phyloP scores from a whole-genome alignment of 768 basidiomycete genomes.

The Termitomyces sp. region DNA sequence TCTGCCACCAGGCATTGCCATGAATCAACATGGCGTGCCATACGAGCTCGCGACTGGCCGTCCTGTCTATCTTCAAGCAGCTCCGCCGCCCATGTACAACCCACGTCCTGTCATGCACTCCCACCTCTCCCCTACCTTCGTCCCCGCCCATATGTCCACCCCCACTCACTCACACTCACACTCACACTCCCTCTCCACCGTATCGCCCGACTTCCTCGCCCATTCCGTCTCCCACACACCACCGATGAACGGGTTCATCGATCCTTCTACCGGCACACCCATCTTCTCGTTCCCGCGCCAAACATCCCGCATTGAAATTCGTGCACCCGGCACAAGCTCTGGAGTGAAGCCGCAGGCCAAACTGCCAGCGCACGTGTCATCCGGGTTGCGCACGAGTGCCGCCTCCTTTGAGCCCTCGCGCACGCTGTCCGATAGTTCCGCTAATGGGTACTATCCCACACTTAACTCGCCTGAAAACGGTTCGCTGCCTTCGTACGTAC shows the following conservation, averaged over 20 bases:
- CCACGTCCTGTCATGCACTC: slow-evolving; percentile 60
- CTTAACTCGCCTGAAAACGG: slow-evolving; percentile 8
- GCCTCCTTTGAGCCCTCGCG: slow-evolving; percentile 44
- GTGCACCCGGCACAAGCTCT: slow-evolving; percentile 39
- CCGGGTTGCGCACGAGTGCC: slow-evolving; percentile 45
- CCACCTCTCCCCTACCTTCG: slow-evolving; percentile 48
- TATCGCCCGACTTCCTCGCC: slow-evolving; percentile 59
- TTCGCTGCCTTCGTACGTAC: slow-evolving; percentile 19
- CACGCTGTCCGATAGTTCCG: slow-evolving; percentile 14
- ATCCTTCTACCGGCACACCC: slow-evolving; percentile 60
- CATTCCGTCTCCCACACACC: slow-evolving; percentile 51
- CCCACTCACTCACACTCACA: slow-evolving; percentile 45
- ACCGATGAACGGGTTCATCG: slow-evolving; percentile 57
- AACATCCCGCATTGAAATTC: slow-evolving; percentile 68
- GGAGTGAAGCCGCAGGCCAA: slow-evolving; percentile 20
- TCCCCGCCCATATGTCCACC: slow-evolving; percentile 60
- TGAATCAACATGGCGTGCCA: slow-evolving; percentile 73
- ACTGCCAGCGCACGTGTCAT: slow-evolving; percentile 25
- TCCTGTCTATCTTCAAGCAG: slow-evolving; percentile 64
- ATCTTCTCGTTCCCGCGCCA: slow-evolving; percentile 73
- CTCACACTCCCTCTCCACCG: slow-evolving; percentile 25
- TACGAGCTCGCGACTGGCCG: slow-evolving; percentile 82
- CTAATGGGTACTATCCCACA: slow-evolving; percentile 14
- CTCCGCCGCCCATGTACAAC: slow-evolving; percentile 55
- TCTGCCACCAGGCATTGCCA: slow-evolving; percentile 69